Evolutionary conservation across 2,329 filamentous ascomycete genomes (phyloP), one percentile per base, ranked within the genome.

Genomic region (Berkeleyomyces rouxiae): DNA sequence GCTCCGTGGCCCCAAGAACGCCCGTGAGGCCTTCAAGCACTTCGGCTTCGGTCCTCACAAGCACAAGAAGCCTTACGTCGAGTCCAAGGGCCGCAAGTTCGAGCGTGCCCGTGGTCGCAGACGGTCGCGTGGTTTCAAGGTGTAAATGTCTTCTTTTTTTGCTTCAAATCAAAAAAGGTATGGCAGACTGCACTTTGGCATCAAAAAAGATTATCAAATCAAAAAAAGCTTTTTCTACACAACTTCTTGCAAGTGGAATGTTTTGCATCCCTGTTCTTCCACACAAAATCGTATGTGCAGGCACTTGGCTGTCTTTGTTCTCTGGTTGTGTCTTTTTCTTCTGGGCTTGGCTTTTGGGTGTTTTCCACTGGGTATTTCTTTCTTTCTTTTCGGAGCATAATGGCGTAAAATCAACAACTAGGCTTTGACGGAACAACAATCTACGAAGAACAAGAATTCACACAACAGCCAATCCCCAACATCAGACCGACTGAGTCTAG

Each of bases 21-120:
- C 90, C 71, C 87, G 93, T 75, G 93, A 99, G 85, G 89, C 93
- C 67, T 82, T 97, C 78, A 97, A 95, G 88, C 95, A 99, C 82
- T 99, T 99, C 76, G 93, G 95, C 75, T 88, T 99, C 72, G 95
- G 93, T 70, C 93, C 93, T 69, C 93, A 99, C 85, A 91, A 85
- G 78, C 82, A 95, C 87, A 99, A 97, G 92, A 97, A 96, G 85
- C 92, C 92, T 71, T 88, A 95, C 72, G 84, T 99, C 74, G 84
- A 90, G 79, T 95, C 90, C 83, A 99, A 99, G 88, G 95, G 95
- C 74, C 88, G 93, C 80, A 99, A 99, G 84, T 99, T 99, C 83
- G 95, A 99, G 87, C 84, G 85, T 74, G 93, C 91, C 74, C 91
- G 93, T 93, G 95, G 93, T 79, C 91, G 93, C 80, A 95, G 93